Evolutionary conservation across 106 monocot genomes (phyloP), one percentile per base, ranked within the genome.

Genomic region (Dendrobium nobile): DNA sequence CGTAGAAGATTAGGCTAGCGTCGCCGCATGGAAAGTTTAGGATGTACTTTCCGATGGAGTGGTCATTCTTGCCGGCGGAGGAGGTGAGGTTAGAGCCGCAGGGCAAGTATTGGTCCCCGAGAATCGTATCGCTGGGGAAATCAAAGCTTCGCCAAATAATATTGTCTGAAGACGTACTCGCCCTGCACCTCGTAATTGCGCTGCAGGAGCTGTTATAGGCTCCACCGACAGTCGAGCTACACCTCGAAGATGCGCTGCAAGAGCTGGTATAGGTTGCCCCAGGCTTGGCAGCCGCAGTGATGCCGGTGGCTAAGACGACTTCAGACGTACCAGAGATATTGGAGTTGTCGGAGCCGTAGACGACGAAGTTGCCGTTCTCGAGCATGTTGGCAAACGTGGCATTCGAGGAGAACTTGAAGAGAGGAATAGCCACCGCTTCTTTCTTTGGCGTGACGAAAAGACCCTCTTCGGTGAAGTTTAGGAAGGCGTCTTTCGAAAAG

Each of bases 51-150:
- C 89, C 87, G 9, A 5, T 18, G 4, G 86, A 84, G 79, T 72
- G 86, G 31, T 89, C 56, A 4, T 81, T 79, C 42, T 79, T 79
- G 5, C 28, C 72, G 41, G 81, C 67, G 75, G 76, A 78, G 22
- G 84, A 75, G 3, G 7, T 56, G 43, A 89, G 89, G 3, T 18
- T 9, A 15, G 4, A 24, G 54, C 41, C 79, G 7, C 40, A 40
- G 11, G 0, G 0, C 31, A 89, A 27, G 1, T 61, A 44, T 42
- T 89, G 86, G 22, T 37, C 55, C 9, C 86, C 86, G 6, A 89
- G 47, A 31, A 89, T 67, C 1, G 89, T 89, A 45, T 89, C 89
- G 3, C 86, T 80, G 0, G 84, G 84, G 9, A 2, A 4, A 31
- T 44, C 54, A 58, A 85, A 82, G 43, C 84, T 84, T 24, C 78